Conservation (phyloP, 441 rosid species). For the Kokia cookei region DNA sequence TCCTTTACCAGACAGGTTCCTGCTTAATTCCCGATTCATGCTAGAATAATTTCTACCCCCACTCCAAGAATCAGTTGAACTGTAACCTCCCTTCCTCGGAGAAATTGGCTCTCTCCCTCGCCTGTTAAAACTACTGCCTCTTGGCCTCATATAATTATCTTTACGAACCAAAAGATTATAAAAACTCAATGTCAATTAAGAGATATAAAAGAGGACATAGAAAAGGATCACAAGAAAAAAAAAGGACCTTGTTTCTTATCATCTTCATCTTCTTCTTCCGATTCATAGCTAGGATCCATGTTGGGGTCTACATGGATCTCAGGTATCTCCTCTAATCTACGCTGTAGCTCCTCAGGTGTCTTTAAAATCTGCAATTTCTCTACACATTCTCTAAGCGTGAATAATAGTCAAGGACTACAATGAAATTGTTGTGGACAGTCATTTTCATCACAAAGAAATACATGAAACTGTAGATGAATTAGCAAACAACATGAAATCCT, state of each 20-base stretch:
- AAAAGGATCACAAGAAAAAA: slow-evolving; percentile 7
- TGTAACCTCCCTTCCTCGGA: slow-evolving; percentile 56
- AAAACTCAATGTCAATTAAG: slow-evolving; percentile 8
- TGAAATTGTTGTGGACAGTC: neutral
- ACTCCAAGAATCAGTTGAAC: slow-evolving; percentile 58
- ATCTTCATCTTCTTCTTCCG: slow-evolving; percentile 81
- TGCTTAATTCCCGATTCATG: slow-evolving; percentile 48
- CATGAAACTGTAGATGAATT: neutral
- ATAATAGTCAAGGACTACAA: slow-evolving; percentile 50
- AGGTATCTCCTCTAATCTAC: slow-evolving; percentile 85
- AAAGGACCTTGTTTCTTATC: slow-evolving; percentile 62
- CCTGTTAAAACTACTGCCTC: slow-evolving; percentile 60
- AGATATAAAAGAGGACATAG: neutral
- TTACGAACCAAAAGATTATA: slow-evolving; percentile 22
- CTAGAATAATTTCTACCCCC: slow-evolving; percentile 53
- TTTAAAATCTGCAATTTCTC: slow-evolving; percentile 90
- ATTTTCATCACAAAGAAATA: neutral
- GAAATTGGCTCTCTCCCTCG: slow-evolving; percentile 75
- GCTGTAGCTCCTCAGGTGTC: slow-evolving; percentile 89
- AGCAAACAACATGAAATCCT: neutral
- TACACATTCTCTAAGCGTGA: slow-evolving; percentile 95
- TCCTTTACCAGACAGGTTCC: slow-evolving; percentile 61
- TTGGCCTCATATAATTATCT: slow-evolving; percentile 48
- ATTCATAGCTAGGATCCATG: slow-evolving; percentile 96
- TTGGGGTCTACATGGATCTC: slow-evolving; percentile 89